Evolutionary conservation across 2,329 filamentous ascomycete genomes (phyloP), one percentile per base, ranked within the genome.

Genomic region (Mycosphaerella sp.): DNA sequence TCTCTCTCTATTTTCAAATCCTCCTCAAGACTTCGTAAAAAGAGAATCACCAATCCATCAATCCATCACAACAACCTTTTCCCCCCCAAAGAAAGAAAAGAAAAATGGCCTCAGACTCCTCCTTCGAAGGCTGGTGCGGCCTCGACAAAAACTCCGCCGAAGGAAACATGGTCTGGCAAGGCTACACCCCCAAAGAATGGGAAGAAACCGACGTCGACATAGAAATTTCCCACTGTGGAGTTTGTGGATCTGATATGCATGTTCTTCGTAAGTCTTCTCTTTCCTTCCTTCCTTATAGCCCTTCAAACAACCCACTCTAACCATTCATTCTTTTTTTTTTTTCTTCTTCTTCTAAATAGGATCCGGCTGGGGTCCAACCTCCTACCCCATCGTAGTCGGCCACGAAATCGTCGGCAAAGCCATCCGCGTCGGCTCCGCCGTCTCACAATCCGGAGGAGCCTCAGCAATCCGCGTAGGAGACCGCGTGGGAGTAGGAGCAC

Each of bases 71-170:
- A 8, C 2, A 10, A 38, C 17, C 8, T n/a, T 32, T 6, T 38
- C 39, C 39, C 49, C 48, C 6, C 6, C 41, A 43, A 43, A 21
- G 6, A 17, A n/a, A n/a, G 2, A 44, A 44, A 23, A 23, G 38
- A 31, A 54, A 31, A 36, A 62, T 60, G 58, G 56, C 56, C 11
- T 50, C 47, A 38, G 70, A 76, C 60, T 76, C 76, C 65, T 75
- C 75, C 51, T 82, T 82, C 64, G 73, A 80, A 66, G 80, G 80
- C 63, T 82, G 79, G 79, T 71, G 81, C 59, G 80, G 76, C 62
- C 73, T 77, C 45, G 74, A 76, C 66, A 59, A 71, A 32, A 68
- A 70, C 54, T 69, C 78, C 11, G 75, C 69, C 29, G 66, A 80
- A 50, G 80, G 80, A 51, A 78, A 79, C 53, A 78, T 81, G 73